A percentile compares a stretch with the other conserved stretches of the same genome.
These are phyloP conservation scores for Niebla homalea DNA, from an alignment of 495 filamentous ascomycete genomes.

Conservation along the genomic window DNA sequence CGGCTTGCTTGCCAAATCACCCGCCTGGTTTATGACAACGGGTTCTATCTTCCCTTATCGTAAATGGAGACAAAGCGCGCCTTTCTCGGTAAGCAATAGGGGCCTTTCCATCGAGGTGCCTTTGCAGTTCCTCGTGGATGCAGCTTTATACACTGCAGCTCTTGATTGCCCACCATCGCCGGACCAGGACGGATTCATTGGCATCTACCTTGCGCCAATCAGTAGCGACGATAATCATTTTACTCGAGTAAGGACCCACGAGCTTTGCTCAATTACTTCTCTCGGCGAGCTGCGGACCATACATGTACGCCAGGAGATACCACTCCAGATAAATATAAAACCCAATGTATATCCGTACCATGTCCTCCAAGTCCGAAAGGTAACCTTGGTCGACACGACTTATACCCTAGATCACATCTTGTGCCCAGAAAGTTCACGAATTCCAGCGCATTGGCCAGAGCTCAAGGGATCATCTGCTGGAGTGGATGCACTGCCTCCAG, in stretches of 20 bases:
- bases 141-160: neutral
- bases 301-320: no score
- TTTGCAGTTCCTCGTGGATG: neutral
- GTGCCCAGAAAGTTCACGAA: neutral
- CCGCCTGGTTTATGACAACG: neutral
- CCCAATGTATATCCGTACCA: neutral
- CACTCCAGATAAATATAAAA: no score
- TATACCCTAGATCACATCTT: neutral
- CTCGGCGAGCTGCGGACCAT: no score
- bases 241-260: no score
- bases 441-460: no score
- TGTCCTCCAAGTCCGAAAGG: neutral
- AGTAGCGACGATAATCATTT: neutral
- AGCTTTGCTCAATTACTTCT: no score
- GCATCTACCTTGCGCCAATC: neutral
- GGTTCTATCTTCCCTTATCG: neutral
- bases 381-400: neutral
- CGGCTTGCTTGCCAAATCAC: neutral
- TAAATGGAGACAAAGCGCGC: neutral
- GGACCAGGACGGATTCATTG: neutral
- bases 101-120: neutral
- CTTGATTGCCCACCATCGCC: neutral
- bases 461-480: no score
- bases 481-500: no score
- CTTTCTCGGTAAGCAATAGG: slow-evolving; percentile 1